Evolutionary conservation across 2,329 filamentous ascomycete genomes (phyloP).

Genomic region (Coniochaeta prunicola): DNA sequence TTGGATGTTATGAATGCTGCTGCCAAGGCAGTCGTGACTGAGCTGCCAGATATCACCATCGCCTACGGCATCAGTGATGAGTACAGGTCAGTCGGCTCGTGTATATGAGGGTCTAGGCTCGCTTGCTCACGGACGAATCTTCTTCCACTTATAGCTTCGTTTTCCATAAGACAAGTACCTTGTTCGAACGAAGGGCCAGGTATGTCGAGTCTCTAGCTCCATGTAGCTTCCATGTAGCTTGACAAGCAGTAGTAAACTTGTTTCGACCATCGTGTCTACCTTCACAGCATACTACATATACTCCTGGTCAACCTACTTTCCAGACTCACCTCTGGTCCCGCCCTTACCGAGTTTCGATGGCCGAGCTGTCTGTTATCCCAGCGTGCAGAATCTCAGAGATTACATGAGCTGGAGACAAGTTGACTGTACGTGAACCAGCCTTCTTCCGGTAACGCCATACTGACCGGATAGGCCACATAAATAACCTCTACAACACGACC

Average conservation of each 20-base stretch:
- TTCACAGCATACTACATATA: slow-evolving; percentile 90
- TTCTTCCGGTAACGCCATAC: background rate
- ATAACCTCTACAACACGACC: slow-evolving; percentile 96
- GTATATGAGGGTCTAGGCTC: slow-evolving; percentile 2
- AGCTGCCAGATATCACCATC: slow-evolving; percentile 77
- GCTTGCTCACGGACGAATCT: background rate
- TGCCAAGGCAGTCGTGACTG: slow-evolving; percentile 74
- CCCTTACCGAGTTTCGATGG: slow-evolving; percentile 90
- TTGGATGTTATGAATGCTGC: slow-evolving; percentile 92
- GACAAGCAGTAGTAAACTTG: slow-evolving; percentile 61
- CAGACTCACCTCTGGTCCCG: slow-evolving; percentile 58
- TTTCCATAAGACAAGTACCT: slow-evolving; percentile 70
- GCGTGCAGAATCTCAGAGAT: slow-evolving; percentile 73
- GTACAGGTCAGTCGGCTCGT: slow-evolving; percentile 51
- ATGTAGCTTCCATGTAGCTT: background rate
- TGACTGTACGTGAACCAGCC: slow-evolving; percentile 61
- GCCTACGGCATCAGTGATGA: slow-evolving; percentile 95
- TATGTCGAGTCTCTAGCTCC: slow-evolving; percentile 23
- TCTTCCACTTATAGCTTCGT: slow-evolving; percentile 60
- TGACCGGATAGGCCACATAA: slow-evolving; percentile 68
- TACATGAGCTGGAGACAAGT: slow-evolving; percentile 97
- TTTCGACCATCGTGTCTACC: slow-evolving; percentile 83
- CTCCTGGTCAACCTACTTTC: slow-evolving; percentile 72
- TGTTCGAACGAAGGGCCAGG: slow-evolving; percentile 83
- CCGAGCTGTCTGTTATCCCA: slow-evolving; percentile 83